Percentiles rank a stretch among this genome's conserved stretches.
These are phyloP conservation scores for Cubamyces lactineus DNA, from an alignment of 768 basidiomycete species.

Conservation along the genomic window DNA sequence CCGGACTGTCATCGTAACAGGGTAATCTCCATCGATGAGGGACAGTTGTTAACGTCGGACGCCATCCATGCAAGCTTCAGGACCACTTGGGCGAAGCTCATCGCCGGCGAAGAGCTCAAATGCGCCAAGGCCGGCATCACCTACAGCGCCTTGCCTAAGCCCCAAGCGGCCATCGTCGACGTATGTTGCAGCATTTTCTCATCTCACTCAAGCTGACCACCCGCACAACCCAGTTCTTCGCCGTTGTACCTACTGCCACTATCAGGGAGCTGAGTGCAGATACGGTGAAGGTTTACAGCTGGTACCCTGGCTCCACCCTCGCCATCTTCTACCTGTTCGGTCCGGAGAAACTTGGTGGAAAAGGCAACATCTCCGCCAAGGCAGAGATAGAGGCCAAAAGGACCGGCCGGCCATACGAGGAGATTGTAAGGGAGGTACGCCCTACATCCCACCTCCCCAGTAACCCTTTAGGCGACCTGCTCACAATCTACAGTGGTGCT, in stretches of 20 bases:
- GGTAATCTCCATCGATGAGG: conserved; percentile 8
- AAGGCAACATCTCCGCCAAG: conserved; percentile 14
- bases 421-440: conserved; percentile 12
- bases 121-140: conserved; percentile 14
- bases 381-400: conserved; percentile 11
- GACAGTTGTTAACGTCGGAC: neutral
- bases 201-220: neutral
- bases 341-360: conserved; percentile 19
- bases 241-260: neutral
- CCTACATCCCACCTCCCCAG: neutral
- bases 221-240: conserved; percentile 5
- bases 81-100: conserved; percentile 10
- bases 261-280: conserved; percentile 14
- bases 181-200: conserved; percentile 14
- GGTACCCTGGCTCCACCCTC: conserved; percentile 16
- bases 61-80: conserved; percentile 5
- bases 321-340: conserved; percentile 17
- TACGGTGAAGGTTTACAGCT: conserved; percentile 20
- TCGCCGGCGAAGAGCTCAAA: neutral
- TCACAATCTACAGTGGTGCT: neutral
- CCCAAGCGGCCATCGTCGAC: conserved; percentile 22
- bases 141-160: conserved; percentile 5
- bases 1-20: neutral
- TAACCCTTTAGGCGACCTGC: neutral
- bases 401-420: conserved; percentile 1